Conservation (phyloP, 2,329 filamentous ascomycete species). For the Endocalyx cinctus region DNA sequence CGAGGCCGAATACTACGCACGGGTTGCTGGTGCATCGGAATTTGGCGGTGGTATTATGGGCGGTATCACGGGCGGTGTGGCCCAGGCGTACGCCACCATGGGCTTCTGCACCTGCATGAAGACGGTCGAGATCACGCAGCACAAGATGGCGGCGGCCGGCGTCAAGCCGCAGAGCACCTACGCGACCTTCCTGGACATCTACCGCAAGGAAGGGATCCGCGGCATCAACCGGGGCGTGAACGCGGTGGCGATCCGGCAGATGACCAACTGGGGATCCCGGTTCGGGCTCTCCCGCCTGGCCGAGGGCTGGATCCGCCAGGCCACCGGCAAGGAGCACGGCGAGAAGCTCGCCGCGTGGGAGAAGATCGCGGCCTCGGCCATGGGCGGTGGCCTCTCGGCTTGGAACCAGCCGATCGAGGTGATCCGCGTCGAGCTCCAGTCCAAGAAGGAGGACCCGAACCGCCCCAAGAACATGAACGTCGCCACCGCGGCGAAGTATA, state of each 20-base stretch:
- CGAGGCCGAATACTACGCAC: conserved; percentile 94
- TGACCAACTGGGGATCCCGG: conserved; percentile 97
- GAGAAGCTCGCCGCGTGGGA: conserved; percentile 75
- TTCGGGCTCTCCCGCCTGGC: conserved; percentile 92
- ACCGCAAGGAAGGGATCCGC: conserved; percentile 84
- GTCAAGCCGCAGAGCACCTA: conserved; percentile 87
- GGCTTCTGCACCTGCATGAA: conserved; percentile 99
- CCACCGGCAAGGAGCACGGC: conserved; percentile 72
- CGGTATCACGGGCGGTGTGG: conserved; percentile 90
- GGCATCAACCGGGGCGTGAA: conserved; percentile 99
- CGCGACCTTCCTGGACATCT: conserved; percentile 95
- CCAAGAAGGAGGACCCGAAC: conserved; percentile 96
- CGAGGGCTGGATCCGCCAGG: conserved; percentile 77
- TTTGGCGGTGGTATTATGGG: conserved; percentile 86
- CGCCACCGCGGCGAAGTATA: conserved; percentile 78
- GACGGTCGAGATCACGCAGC: conserved; percentile 98
- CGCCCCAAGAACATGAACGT: conserved; percentile 99
- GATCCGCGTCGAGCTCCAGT: conserved; percentile 99
- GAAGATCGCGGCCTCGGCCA: conserved; percentile 80
- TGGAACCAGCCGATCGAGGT: conserved; percentile 99
- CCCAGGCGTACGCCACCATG: conserved; percentile 99
- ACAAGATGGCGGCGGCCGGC: conserved; percentile 83
- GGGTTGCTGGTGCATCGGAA: conserved; percentile 73
- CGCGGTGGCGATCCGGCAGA: conserved; percentile 95
- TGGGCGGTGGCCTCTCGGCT: conserved; percentile 91